Evolutionary conservation across 352 stramenopile species (phyloP), one percentile per base, ranked within the genome.

Genomic region (Achlya hypogyna): DNA sequence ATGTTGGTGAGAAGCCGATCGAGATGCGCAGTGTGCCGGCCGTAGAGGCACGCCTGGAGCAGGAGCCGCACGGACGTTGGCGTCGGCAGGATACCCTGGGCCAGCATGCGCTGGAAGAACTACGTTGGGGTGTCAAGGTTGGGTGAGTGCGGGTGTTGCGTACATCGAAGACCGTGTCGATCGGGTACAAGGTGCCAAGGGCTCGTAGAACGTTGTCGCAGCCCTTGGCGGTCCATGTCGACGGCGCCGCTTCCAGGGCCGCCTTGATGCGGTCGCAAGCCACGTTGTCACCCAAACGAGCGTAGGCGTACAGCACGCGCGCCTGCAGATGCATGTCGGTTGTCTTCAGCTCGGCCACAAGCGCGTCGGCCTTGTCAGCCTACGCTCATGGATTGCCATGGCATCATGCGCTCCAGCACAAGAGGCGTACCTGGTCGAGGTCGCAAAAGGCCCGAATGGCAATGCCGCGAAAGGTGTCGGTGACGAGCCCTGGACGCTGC

Each of bases 141-240:
- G 42, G 18, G 42, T 49, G 18, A 49, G 47, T 20, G 16, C 38
- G 22, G 20, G 5, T 14, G 29, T n/a, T n/a, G n/a, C 12, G 25
- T 42, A 67, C 60, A 16, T 67, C 60, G 25, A 67, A 67, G 8
- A 67, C 40, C 10, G 29, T n/a, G 20, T 28, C 14, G 23, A 67
- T 49, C 12, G 51, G 38, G 6, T 27, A 49, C 4, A 67, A 45
- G 43, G 29, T 49, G 28, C 42, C 22, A 20, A 67, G 51, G 2
- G 60, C 40, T 59, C 42, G 51, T 31, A 67, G 51, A 22, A 67
- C 60, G 60, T 67, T 67, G 23, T 49, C 38, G 34, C 60, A 67
- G 38, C 60, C 28, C 23, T 67, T 49, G 3, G 47, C 27, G 8
- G 40, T 67, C 60, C 60, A 67, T 27, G 27, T 28, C 23, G 42